A percentile compares a stretch with the other conserved stretches of the same genome.
These are phyloP conservation scores for Teunomyces gatunensis DNA, from an alignment of 805 yeast species.

Conservation along the genomic window DNA sequence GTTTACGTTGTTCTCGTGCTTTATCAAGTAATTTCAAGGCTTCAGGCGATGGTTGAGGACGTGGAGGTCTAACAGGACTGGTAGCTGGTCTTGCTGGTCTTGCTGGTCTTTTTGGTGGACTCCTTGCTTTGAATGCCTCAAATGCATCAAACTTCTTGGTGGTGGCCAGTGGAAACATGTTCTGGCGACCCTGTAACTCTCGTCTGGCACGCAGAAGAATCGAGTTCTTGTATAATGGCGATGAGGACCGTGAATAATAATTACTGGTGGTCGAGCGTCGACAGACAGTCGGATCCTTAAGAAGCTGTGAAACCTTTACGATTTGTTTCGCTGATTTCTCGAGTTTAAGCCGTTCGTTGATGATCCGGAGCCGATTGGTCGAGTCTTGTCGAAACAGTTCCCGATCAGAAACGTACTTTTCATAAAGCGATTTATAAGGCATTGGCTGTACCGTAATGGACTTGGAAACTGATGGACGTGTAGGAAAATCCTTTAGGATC, in stretches of 20 bases:
- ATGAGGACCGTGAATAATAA: conserved; percentile 4
- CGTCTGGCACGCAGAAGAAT: conserved; percentile 34
- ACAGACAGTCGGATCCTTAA: conserved; percentile 30
- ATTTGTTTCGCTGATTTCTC: conserved; percentile 38
- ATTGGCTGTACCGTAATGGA: conserved; percentile 11
- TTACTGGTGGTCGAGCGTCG: conserved; percentile 6
- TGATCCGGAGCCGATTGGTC: conserved; percentile 41
- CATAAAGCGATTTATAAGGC: conserved; percentile 40
- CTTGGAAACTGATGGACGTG: conserved; percentile 29
- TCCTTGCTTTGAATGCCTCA: conserved; percentile 17
- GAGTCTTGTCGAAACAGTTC: conserved; percentile 44
- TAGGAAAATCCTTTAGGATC: conserved; percentile 47
- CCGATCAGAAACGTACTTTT: conserved; percentile 37
- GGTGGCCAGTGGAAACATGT: conserved; percentile 24
- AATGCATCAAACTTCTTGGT: conserved; percentile 21
- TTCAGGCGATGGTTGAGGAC: background rate
- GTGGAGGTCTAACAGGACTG: background rate
- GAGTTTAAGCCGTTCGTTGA: conserved; percentile 37
- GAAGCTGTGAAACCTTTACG: conserved; percentile 22
- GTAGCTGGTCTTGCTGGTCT: too few relatives aligned
- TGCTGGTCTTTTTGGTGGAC: background rate
- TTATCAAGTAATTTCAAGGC: background rate
- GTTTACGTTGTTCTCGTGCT: background rate
- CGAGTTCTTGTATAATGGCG: conserved; percentile 14
- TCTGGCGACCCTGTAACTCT: conserved; percentile 34